Evolutionary conservation across 371 early-diverging fungal genomes (phyloP).

Genomic region (Haplosporangium sp.): DNA sequence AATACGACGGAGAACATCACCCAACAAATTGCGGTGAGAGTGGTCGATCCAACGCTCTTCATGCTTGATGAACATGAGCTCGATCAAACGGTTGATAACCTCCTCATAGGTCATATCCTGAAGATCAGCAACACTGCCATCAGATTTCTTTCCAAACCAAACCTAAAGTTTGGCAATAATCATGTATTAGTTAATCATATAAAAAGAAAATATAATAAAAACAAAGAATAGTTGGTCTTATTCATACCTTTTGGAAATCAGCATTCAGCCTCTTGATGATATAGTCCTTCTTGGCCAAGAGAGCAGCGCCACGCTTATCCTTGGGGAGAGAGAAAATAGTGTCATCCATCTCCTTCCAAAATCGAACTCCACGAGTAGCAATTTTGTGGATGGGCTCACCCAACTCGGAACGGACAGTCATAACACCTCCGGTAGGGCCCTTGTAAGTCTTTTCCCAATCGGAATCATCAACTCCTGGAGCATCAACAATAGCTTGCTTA

Average conservation of each 20-base stretch:
- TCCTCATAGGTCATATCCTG: slow-evolving; percentile 96
- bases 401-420: slow-evolving; percentile 94
- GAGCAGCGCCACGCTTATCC: slow-evolving; percentile 86
- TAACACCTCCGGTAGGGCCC: slow-evolving; percentile 90
- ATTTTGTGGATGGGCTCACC: slow-evolving; percentile 98
- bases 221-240: too few relatives aligned
- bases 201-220: neutral
- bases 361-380: slow-evolving; percentile 92
- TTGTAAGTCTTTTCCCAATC: slow-evolving; percentile 96
- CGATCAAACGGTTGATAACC: slow-evolving; percentile 86
- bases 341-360: slow-evolving; percentile 97
- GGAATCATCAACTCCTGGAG: slow-evolving; percentile 88
- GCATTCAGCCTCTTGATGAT: slow-evolving; percentile 92
- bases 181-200: neutral
- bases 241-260: slow-evolving; percentile 82
- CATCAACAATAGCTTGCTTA: slow-evolving; percentile 92
- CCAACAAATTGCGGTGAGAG: slow-evolving; percentile 84
- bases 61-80: slow-evolving; percentile 84
- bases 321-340: slow-evolving; percentile 89
- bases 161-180: slow-evolving; percentile 63
- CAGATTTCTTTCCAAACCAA: slow-evolving; percentile 94
- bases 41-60: slow-evolving; percentile 91
- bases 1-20: slow-evolving; percentile 89
- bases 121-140: slow-evolving; percentile 81
- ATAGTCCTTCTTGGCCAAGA: slow-evolving; percentile 91